Base-by-base conservation (phyloP, 805 yeast genomes). In the Suhomyces faveliae region DNA sequence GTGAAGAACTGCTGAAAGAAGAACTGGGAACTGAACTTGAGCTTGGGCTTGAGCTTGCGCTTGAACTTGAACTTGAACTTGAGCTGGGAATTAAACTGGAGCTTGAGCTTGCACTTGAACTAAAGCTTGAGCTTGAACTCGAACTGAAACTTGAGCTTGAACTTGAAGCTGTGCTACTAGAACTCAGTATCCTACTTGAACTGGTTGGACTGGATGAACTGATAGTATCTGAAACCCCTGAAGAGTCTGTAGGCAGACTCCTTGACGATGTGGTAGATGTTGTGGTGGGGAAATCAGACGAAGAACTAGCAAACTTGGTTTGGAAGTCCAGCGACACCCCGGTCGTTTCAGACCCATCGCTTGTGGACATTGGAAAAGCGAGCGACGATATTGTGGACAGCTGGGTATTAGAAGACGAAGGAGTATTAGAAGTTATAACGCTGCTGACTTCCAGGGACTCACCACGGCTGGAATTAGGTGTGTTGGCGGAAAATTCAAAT, bases 371-470 rank as follows among this genome's bases (percentile, higher is more conserved):
- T 11, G 41, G 35, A 15, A 25, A 29, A 21, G 38, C 41, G 24
- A 40, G 35, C 17, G 52, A 46, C 25, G 43, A 39, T 20, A 43
- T 40, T 43, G 54, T 44, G 35, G 48, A 10, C 30, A 9, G 29
- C 19, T 21, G 40, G 12, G 41, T 43, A 17, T 45, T 35, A 13
- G 43, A 37, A 11, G 42, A 30, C 10, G 15, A 35, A 7, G 6
- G n/a, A 33, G 19, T 15, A 10, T 33, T 20, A 5, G 37, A 17
- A 33, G 37, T 17, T 33, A 33, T 33, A 17, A 11, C 21, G 10
- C 12, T 8, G 10, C 20, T 33, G 4, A 20, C 19, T 33, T 33
- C 21, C 37, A 33, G n/a, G 10, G 8, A 15, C 15, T 20, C 37
- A 33, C 21, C 37, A 17, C 37, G 20, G 21, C 21, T 33, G 19